Evolutionary conservation across 1,284 basidiomycete genomes (phyloP), one percentile per base, ranked within the genome.

Genomic region (Coniferiporia weirii): DNA sequence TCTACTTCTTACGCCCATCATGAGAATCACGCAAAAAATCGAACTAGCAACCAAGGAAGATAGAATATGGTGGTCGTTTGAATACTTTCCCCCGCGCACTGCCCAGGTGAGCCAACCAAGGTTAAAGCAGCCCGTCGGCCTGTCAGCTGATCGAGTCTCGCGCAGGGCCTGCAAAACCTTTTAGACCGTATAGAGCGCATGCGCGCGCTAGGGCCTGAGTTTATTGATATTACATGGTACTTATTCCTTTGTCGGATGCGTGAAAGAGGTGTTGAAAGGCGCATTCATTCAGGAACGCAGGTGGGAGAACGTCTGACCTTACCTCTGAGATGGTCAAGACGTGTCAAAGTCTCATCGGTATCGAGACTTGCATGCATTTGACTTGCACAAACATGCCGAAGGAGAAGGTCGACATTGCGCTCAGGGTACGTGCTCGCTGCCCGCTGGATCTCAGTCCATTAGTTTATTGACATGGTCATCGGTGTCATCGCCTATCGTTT

Each of bases 311-410:
- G 20, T 95, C 93, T 53, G 93, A 95, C 69, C 76, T 96, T 61
- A 95, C 93, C 7, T 85, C 89, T n/a, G 91, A 95, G 69, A 89
- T 99, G 75, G 95, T 99, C 65, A 95, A 96, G 76, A 95, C 93
- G 48, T 95, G 92, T 69, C 93, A 96, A 73, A 82, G 90, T 58
- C 77, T 93, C 32, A 92, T 98, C 71, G 95, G 95, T 2, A 82
- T 98, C 50, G 94, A 98, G 77, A 94, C 93, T 22, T 98, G 95
- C 76, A 95, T 99, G 91, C 96, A 99, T 75, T 75, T 99, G 64
- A 98, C 95, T 46, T 99, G 96, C 71, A 99, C 96, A 38, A 98
- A 98, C 75, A 97, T 98, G 95, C 94, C 93, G 27, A 82, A 81
- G 69, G 89, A 92, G 70, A 97, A 98, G 73, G 92, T 98, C 51